Evolutionary conservation across 495 filamentous ascomycete species (phyloP), one percentile per base, ranked within the genome.

Genomic region (Neurospora sublineolata): DNA sequence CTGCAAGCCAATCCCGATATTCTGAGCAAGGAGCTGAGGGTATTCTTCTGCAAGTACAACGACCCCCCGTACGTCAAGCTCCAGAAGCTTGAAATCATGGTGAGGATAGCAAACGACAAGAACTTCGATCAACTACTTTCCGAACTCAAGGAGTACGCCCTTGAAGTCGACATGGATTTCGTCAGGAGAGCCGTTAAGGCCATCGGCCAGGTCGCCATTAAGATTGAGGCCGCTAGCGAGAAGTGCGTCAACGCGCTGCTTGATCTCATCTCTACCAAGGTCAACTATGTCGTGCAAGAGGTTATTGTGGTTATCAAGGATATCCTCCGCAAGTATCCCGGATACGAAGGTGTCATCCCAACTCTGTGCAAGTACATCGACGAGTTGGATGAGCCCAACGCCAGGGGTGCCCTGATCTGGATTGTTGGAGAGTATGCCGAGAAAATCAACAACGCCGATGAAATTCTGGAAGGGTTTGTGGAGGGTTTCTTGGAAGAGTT

Each of bases 21-120:
- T 3, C 84, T 99, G 9, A 88, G 95, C 44, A 98, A 97, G 80
- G 95, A 99, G 81, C 97, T 99, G 71, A 87, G 95, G 12, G 94
- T 98, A 64, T 99, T 99, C 82, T 99, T 99, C 82, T 99, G 95
- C 87, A 99, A 99, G 86, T 99, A 99, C 83, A 99, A 99, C 75
- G 95, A 99, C 77, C 95, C 96, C 0, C 98, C 98, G 71, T 99
- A 99, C 77, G 95, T 99, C 83, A 99, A 99, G 81, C 95, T 99
- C 74, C 98, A 96, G 14, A 99, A 99, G 81, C 87, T 99, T 68
- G 95, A 99, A 80, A 85, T 99, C 72, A 98, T 99, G 77, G 98
- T 98, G 83, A 99, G 98, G 95, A 86, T 99, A 69, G 96, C 95
- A 14, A 97, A 89, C 30, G 94, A 97, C 79, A 92, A 92, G 73